Evolutionary conservation across 1,284 basidiomycete genomes (phyloP).

Genomic region (Erythrobasidium hasegawianum): DNA sequence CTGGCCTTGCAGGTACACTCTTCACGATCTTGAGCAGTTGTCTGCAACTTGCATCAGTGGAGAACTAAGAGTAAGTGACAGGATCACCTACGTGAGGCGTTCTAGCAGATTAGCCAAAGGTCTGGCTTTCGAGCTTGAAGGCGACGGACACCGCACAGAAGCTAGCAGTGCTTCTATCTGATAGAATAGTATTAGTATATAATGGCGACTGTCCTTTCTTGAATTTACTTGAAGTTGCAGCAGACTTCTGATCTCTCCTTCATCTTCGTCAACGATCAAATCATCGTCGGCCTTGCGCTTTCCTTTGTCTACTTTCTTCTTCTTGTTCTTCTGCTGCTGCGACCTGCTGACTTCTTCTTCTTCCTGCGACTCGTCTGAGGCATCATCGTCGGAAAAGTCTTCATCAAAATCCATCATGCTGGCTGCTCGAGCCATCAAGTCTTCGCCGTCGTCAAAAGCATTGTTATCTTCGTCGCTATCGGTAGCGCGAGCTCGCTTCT

Average conservation of each 20-base stretch:
- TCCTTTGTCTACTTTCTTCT: conserved; percentile 18
- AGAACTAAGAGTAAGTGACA: not conserved
- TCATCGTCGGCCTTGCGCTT: conserved; percentile 4
- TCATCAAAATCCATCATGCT: conserved; percentile 34
- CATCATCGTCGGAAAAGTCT: conserved; percentile 17
- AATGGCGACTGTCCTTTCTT: conserved; percentile 9
- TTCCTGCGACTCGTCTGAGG: not conserved
- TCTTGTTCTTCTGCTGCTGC: conserved; percentile 8
- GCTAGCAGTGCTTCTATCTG: conserved; percentile 27
- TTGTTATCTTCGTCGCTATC: conserved; percentile 19
- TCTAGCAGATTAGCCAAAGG: conserved; percentile 23
- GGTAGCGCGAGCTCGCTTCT: not conserved
- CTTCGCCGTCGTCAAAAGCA: conserved; percentile 33
- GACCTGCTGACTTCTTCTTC: conserved; percentile 9
- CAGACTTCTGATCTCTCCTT: conserved; percentile 14
- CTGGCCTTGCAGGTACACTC: not conserved
- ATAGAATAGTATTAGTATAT: not conserved
- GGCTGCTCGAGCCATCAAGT: conserved; percentile 30
- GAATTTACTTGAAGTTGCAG: conserved; percentile 24
- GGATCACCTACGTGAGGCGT: not conserved
- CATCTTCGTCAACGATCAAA: conserved; percentile 2
- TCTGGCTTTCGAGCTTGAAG: conserved; percentile 20
- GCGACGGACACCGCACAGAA: conserved; percentile 30
- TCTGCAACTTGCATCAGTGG: not conserved
- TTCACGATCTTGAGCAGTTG: not conserved